Base-by-base conservation (phyloP, 192 early-diverging fungal genomes). In the Podochytrium sp. region DNA sequence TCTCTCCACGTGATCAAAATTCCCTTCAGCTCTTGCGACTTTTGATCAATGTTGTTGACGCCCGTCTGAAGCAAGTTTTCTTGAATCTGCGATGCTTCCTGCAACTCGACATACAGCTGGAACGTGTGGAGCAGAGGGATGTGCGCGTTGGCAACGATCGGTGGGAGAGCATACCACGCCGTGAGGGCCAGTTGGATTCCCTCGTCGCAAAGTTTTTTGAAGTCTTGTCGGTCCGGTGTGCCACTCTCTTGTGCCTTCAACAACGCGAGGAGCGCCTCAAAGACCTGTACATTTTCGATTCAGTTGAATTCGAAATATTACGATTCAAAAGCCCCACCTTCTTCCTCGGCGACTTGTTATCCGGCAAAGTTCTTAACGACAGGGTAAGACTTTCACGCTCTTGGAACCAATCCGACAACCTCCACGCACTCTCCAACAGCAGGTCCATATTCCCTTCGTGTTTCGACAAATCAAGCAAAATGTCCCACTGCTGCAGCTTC, bases 401-500 rank as follows among this genome's bases (percentile, higher is more conserved):
- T 56, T 83, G 86, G 43, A 83, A 85, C 97, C 96, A 99, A 82
- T 98, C 95, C 35, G 93, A 94, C n/a, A 95, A 73, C 53, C 95
- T 85, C 96, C 97, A 99, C 32, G 92, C 93, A 61, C 93, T 91
- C 66, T 99, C 97, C 6, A 98, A 73, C 59, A 97, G 78, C 32
- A 99, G 85, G 38, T 96, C 94, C 0, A 88, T 87, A 71, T 94
- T 91, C 32, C 86, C 85, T 57, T 99, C 97, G 62, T 94, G 91
- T 75, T 95, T 93, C 14, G 94, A 90, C 38, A 99, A 88, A 62
- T 99, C 98, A 4, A 87, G 83, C 52, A 99, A 82, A 68, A 98
- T 91, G 66, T 99, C 98, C 98, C 98, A 99, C 76, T 93, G 94
- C 79, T 99, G 97, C 27, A 99, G 79, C 41, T 91, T 91, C 70